Evolutionary conservation across 371 early-diverging fungal species (phyloP).

Genomic region (Dichotomocladium elegans): DNA sequence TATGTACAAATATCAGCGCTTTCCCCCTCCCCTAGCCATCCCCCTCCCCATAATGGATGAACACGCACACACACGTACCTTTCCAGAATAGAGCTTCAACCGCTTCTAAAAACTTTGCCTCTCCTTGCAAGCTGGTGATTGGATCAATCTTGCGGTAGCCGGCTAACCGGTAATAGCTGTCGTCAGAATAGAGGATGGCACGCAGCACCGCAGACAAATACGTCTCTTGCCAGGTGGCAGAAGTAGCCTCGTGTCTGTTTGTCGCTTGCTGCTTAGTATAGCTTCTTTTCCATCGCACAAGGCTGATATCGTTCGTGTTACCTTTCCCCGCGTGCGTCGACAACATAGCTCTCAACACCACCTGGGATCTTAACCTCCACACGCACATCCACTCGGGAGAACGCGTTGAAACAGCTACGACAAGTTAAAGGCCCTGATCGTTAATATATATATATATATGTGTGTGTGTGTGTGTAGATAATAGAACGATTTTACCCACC

Average conservation of each 20-base stretch:
- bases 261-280: not conserved
- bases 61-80: constrained; percentile 27
- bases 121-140: constrained; percentile 66
- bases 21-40: not conserved
- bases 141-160: constrained; percentile 89
- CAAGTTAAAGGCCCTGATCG: no score
- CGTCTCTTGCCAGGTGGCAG: constrained; percentile 88
- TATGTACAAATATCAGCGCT: not conserved
- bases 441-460: no score
- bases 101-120: constrained; percentile 81
- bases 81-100: constrained; percentile 81
- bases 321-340: constrained; percentile 78
- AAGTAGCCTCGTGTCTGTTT: constrained; percentile 65
- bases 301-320: constrained; percentile 11
- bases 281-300: not conserved
- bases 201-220: constrained; percentile 85
- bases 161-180: constrained; percentile 76
- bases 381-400: constrained; percentile 92
- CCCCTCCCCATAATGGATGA: not conserved
- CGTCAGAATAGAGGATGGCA: constrained; percentile 86
- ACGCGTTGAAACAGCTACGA: constrained; percentile 90
- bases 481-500: no score
- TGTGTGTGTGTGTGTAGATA: no score
- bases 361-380: constrained; percentile 98
- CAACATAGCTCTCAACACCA: constrained; percentile 90